Conservation (phyloP, 768 basidiomycete species). For the Paxillus involutus region DNA sequence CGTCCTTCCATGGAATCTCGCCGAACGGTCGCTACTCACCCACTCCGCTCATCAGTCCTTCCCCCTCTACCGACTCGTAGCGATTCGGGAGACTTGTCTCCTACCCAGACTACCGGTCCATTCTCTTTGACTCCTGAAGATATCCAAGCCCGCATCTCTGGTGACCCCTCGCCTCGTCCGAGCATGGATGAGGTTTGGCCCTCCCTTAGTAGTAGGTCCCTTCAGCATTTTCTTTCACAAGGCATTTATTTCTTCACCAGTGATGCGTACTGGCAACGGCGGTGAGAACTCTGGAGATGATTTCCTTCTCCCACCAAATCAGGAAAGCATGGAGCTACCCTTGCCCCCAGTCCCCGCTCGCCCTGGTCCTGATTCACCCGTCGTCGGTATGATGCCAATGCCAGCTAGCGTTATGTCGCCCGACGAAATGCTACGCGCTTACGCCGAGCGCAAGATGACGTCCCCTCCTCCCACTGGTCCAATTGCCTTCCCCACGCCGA, state of each 20-base stretch:
- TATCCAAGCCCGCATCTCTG: slow-evolving; percentile 53
- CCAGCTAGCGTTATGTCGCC: slow-evolving; percentile 52
- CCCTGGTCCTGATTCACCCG: slow-evolving; percentile 5
- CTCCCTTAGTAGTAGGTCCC: slow-evolving; percentile 59
- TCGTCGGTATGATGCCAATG: slow-evolving; percentile 37
- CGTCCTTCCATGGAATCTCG: slow-evolving; percentile 47
- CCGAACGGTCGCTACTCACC: slow-evolving; percentile 42
- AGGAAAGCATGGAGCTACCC: slow-evolving; percentile 25
- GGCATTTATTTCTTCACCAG: slow-evolving; percentile 33
- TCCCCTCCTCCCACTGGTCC: slow-evolving; percentile 34
- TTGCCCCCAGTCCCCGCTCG: slow-evolving; percentile 34
- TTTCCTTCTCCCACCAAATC: slow-evolving; percentile 43
- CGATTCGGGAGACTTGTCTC: slow-evolving; percentile 37
- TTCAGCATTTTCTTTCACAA: not conserved
- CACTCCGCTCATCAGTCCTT: slow-evolving; percentile 38
- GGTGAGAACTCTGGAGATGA: slow-evolving; percentile 33
- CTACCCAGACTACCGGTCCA: slow-evolving; percentile 43
- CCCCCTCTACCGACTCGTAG: slow-evolving; percentile 42
- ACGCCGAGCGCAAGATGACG: slow-evolving; percentile 48
- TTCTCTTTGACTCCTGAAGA: slow-evolving; percentile 55
- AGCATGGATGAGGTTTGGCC: slow-evolving; percentile 63
- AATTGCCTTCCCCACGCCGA: slow-evolving; percentile 29
- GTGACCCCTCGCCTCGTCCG: slow-evolving; percentile 33
- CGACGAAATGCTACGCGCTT: slow-evolving; percentile 77
- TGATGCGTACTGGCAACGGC: slow-evolving; percentile 67